These are phyloP conservation scores for Aspergillus phoenicis DNA, from an alignment of 2,329 filamentous ascomycete genomes.

Conservation along the genomic window DNA sequence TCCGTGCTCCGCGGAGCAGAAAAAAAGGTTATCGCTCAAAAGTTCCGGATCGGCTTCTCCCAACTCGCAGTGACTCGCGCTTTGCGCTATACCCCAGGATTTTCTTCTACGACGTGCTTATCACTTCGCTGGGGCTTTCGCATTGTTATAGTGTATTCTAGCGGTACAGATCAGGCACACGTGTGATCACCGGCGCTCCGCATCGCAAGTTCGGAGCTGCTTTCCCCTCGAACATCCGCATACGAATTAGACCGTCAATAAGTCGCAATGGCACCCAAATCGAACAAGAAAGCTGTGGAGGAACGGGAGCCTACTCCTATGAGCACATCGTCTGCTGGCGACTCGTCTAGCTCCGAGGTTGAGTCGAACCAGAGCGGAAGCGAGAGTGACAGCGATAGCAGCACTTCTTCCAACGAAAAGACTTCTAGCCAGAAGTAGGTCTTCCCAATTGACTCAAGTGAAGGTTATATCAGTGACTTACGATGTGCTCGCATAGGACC, in stretches of 20 bases:
- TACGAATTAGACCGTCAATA: not conserved
- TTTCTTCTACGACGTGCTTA: not conserved
- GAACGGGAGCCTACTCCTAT: constrained; percentile 20
- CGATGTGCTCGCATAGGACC: not conserved
- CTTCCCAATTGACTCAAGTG: not conserved
- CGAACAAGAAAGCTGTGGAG: constrained; percentile 25
- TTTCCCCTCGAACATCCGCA: not conserved
- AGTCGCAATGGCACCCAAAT: constrained; percentile 28
- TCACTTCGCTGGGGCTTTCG: not conserved
- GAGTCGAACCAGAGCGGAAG: constrained; percentile 16
- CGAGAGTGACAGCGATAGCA: constrained; percentile 20
- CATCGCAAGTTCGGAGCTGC: constrained; percentile 12
- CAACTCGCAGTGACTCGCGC: constrained; percentile 8
- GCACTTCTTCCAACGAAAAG: not conserved
- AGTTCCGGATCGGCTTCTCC: constrained; percentile 14
- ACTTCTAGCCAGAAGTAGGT: not conserved
- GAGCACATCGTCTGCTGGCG: constrained; percentile 18
- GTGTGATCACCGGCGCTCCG: constrained; percentile 10
- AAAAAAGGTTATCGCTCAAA: constrained; percentile 38
- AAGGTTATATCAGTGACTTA: not conserved
- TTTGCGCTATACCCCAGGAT: not conserved
- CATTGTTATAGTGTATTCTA: not conserved
- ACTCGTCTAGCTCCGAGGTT: constrained; percentile 12
- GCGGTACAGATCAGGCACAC: not conserved
- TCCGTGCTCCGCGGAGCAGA: constrained; percentile 45